Percentiles rank a stretch among this genome's conserved stretches.
Conservation (phyloP, 73 alveolate species). For the Symbiodinium pilosum region DNA sequence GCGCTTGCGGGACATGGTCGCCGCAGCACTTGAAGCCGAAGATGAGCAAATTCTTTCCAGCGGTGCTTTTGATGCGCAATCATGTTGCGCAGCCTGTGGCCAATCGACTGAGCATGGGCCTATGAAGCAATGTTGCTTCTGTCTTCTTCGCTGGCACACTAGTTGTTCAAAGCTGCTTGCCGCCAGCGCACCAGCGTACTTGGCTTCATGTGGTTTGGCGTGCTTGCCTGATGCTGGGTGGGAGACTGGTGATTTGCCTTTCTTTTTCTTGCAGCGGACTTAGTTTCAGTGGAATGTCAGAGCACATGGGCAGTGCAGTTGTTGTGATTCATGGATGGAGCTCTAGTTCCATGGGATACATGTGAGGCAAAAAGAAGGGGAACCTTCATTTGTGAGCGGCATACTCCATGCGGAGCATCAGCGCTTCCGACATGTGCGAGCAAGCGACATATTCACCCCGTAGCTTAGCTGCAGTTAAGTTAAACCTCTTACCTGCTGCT, state of each 20-base stretch:
- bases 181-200: background rate
- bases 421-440: no score
- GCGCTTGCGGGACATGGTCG: background rate
- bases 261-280: background rate
- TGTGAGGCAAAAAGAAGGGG: no score
- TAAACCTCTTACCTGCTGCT: no score
- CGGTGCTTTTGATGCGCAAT: background rate
- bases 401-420: no score
- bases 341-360: no score
- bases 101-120: no score
- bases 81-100: background rate
- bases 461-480: no score
- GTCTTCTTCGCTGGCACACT: background rate
- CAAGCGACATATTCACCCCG: no score
- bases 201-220: background rate
- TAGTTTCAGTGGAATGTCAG: no score
- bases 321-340: no score
- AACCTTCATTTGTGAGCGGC: no score
- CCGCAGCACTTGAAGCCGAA: background rate
- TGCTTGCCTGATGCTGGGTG: background rate
- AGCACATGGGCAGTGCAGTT: no score
- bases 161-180: background rate
- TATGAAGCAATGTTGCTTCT: background rate
- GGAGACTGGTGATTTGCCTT: background rate
- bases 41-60: background rate